Conservation (phyloP, 331 rosid species). For the Arachis monticola region DNA sequence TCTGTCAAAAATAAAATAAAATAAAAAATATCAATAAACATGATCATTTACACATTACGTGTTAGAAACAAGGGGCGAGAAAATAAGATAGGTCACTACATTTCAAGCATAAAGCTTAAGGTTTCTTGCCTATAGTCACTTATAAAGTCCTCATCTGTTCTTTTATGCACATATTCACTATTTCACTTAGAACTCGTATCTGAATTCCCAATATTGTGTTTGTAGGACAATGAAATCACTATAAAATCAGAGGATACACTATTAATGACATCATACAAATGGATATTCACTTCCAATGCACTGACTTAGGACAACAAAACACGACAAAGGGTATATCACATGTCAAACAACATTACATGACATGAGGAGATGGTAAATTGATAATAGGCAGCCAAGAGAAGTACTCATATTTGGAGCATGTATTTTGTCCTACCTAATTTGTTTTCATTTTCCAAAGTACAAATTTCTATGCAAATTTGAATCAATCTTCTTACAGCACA, state of each 20-base stretch:
- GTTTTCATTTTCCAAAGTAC: conserved; percentile 1
- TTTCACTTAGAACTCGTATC: not conserved
- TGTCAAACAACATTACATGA: not conserved
- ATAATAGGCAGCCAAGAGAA: not conserved
- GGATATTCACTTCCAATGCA: not conserved
- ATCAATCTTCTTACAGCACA: conserved; percentile 14
- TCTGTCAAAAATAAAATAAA: too few relatives aligned
- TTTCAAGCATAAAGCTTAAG: not conserved
- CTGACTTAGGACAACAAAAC: not conserved
- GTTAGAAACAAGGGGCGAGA: not conserved
- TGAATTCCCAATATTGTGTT: not conserved
- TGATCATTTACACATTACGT: not conserved
- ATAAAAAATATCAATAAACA: not conserved
- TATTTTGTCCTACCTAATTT: not conserved
- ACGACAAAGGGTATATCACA: not conserved
- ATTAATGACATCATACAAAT: conserved; percentile 15
- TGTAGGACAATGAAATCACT: not conserved
- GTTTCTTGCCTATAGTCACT: not conserved
- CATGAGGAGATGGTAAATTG: too few relatives aligned
- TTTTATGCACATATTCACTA: not conserved
- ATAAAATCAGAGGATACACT: not conserved
- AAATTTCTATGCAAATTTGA: not conserved
- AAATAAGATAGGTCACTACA: not conserved
- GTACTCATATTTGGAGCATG: not conserved
- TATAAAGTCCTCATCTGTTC: not conserved